Evolutionary conservation across 805 yeast species (phyloP).

Genomic region (Helenozyma rhizophorensis): DNA sequence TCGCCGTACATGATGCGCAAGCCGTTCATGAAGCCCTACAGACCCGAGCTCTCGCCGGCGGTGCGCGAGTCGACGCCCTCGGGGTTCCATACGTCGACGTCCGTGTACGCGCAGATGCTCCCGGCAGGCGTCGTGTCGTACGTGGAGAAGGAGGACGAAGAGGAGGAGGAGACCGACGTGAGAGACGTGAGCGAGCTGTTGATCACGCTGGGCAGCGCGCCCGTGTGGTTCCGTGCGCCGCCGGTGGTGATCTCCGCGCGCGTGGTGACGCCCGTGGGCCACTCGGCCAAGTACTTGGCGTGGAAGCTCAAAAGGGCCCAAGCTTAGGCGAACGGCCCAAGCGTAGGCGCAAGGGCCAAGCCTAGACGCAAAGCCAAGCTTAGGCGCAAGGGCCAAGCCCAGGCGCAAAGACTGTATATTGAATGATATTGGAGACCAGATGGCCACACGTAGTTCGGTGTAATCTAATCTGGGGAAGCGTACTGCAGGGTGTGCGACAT

Average conservation of each 20-base stretch:
- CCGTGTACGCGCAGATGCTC: slow-evolving; percentile 32
- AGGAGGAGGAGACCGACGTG: slow-evolving; percentile 2
- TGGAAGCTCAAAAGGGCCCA: slow-evolving; percentile 14
- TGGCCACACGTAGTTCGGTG: too few species aligned
- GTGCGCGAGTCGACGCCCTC: slow-evolving; percentile 8
- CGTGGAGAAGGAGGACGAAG: slow-evolving; percentile 10
- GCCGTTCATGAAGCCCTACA: slow-evolving; percentile 1
- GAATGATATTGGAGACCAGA: too few species aligned
- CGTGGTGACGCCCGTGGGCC: slow-evolving; percentile 49
- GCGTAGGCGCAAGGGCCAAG: too few species aligned
- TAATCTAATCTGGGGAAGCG: too few species aligned
- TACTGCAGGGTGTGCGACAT: too few species aligned
- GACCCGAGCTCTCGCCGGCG: slow-evolving; percentile 1
- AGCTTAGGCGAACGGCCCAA: too few species aligned
- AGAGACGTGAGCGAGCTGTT: slow-evolving; percentile 10
- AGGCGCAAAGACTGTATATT: too few species aligned
- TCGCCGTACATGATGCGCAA: slow-evolving; percentile 1
- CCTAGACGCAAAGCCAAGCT: too few species aligned
- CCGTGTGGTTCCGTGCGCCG: slow-evolving; percentile 66
- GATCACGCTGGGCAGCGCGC: slow-evolving; percentile 8
- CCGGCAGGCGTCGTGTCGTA: slow-evolving; percentile 39
- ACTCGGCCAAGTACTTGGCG: slow-evolving; percentile 69
- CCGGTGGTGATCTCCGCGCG: slow-evolving; percentile 40
- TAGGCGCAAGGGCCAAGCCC: too few species aligned
- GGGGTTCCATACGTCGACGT: slow-evolving; percentile 27